Percentiles rank a stretch among this genome's conserved stretches.
These are phyloP conservation scores for Aspergillus sparsus DNA, from an alignment of 495 filamentous ascomycete genomes.

Conservation along the genomic window DNA sequence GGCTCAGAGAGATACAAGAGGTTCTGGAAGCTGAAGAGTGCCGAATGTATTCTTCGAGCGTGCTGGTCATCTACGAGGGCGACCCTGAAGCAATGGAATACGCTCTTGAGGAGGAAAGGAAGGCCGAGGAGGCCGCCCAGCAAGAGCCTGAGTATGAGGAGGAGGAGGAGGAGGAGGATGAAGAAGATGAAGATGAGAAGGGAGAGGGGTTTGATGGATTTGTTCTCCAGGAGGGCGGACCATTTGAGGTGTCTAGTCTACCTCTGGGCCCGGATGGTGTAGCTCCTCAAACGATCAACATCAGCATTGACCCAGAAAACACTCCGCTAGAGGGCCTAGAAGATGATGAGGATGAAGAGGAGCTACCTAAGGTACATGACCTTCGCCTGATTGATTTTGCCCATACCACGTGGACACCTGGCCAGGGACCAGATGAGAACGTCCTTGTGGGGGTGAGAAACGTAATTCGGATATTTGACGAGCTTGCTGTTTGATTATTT, in stretches of 20 bases:
- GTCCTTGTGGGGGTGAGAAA: conserved; percentile 72
- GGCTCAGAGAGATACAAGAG: conserved; percentile 63
- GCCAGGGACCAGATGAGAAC: conserved; percentile 87
- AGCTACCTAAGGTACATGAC: conserved; percentile 70
- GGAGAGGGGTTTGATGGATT: conserved; percentile 63
- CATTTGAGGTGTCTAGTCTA: conserved; percentile 38
- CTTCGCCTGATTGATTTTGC: conserved; percentile 97
- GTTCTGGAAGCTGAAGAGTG: conserved; percentile 76
- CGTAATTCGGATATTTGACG: conserved; percentile 67
- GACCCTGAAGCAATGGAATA: conserved; percentile 67
- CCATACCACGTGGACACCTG: conserved; percentile 84
- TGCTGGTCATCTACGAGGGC: conserved; percentile 92
- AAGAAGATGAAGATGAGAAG: conserved; percentile 49
- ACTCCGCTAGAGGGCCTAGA: conserved; percentile 38
- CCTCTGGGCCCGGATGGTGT: conserved; percentile 31
- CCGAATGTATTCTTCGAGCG: conserved; percentile 89
- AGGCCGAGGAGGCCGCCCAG: conserved; percentile 23
- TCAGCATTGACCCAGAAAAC: conserved; percentile 41
- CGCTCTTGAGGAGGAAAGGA: conserved; percentile 64
- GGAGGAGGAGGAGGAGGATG: conserved; percentile 45
- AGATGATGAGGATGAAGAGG: conserved; percentile 67
- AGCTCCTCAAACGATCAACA: conserved; percentile 40
- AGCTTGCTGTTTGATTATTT: conserved; percentile 49
- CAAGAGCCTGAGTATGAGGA: conserved; percentile 33
- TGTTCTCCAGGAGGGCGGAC: conserved; percentile 30